Conservation (phyloP, 2,329 filamentous ascomycete genomes). For the Diaporthe amygdali region DNA sequence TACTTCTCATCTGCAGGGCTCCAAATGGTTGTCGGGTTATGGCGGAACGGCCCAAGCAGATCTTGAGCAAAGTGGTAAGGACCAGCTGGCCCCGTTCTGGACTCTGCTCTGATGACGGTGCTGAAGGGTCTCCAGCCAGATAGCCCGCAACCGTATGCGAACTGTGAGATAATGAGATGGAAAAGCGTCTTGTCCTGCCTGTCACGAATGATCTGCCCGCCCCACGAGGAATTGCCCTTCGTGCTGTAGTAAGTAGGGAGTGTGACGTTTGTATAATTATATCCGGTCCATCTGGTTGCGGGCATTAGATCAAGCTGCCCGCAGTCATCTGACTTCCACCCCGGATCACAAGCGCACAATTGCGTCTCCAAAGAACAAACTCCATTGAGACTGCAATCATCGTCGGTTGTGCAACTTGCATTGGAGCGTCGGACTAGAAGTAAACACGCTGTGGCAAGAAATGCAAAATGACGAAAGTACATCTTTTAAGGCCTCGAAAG, state of each 20-base stretch:
- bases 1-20: constrained; percentile 1
- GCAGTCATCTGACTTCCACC: not conserved
- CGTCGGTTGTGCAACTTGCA: not conserved
- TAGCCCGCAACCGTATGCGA: not conserved
- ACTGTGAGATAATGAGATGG: not conserved
- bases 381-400: not conserved
- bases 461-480: accelerated
- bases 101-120: not conserved
- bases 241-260: constrained; percentile 32
- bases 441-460: not conserved
- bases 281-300: not conserved
- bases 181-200: not conserved
- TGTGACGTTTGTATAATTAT: constrained; percentile 28
- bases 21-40: not conserved
- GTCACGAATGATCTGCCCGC: constrained; percentile 10
- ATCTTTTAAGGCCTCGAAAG: not conserved
- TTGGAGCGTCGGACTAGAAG: not conserved
- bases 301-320: not conserved
- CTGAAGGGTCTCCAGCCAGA: not conserved
- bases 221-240: constrained; percentile 22
- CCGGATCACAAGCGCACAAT: not conserved
- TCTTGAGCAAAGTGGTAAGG: not conserved
- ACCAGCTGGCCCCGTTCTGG: not conserved
- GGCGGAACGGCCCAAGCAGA: not conserved
- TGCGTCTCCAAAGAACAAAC: not conserved